phyloP scores from a whole-genome alignment of 768 basidiomycete species.

The Suillus hirtellus region DNA sequence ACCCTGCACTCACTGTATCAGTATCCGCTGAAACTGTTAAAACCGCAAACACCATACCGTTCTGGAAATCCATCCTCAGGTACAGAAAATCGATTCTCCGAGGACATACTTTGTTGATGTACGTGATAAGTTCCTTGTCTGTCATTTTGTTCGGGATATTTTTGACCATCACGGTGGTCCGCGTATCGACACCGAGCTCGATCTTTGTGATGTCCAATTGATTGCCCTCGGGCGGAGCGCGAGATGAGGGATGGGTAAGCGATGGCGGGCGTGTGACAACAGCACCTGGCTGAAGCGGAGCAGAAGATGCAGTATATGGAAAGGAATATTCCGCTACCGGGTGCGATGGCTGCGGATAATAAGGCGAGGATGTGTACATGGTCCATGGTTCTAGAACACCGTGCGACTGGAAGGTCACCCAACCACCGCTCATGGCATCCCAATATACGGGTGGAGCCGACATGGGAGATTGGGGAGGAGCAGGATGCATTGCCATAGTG shows the following conservation, averaged over 20 bases:
- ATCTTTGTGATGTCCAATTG: slow-evolving; percentile 69
- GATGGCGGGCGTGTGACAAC: slow-evolving; percentile 22
- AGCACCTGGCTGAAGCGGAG: slow-evolving; percentile 21
- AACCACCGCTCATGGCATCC: slow-evolving; percentile 30
- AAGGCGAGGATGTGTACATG: slow-evolving; percentile 30
- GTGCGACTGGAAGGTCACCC: slow-evolving; percentile 32
- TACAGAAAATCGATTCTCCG: slow-evolving; percentile 85
- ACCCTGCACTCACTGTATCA: slow-evolving; percentile 44
- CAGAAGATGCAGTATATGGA: slow-evolving; percentile 2
- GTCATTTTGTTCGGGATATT: slow-evolving; percentile 94
- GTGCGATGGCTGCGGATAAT: slow-evolving; percentile 32
- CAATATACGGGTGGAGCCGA: slow-evolving; percentile 25
- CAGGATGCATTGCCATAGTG: slow-evolving; percentile 22
- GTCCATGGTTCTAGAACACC: slow-evolving; percentile 32
- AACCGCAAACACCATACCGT: slow-evolving; percentile 47
- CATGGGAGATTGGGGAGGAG: slow-evolving; percentile 30
- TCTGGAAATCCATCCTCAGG: slow-evolving; percentile 82
- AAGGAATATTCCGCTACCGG: slow-evolving; percentile 19
- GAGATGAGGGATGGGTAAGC: slow-evolving; percentile 29
- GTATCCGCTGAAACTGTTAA: slow-evolving; percentile 8
- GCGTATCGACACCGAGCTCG: slow-evolving; percentile 73
- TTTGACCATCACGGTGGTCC: slow-evolving; percentile 88
- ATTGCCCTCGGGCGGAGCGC: slow-evolving; percentile 44
- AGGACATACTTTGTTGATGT: slow-evolving; percentile 72
- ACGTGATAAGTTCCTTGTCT: slow-evolving; percentile 67